Conservation (phyloP, 805 yeast species). For the Nakazawaea laoshanensis region DNA sequence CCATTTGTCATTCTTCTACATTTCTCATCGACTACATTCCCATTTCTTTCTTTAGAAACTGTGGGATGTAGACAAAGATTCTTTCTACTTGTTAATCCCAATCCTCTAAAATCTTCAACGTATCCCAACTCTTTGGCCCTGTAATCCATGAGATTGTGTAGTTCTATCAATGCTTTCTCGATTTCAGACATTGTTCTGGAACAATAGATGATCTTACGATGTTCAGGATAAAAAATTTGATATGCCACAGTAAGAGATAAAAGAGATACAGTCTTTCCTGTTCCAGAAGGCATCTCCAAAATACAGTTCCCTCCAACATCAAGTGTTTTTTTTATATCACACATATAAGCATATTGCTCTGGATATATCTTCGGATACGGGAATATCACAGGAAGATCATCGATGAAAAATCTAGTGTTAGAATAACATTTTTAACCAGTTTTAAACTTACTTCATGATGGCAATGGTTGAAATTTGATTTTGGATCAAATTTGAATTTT, state of each 20-base stretch:
- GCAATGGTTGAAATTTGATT: background rate
- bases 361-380: conserved; percentile 97
- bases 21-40: conserved; percentile 89
- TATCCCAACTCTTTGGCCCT: conserved; percentile 77
- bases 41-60: conserved; percentile 82
- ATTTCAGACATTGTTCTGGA: conserved; percentile 99
- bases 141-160: conserved; percentile 80
- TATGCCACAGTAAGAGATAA: conserved; percentile 89
- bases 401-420: conserved; percentile 67
- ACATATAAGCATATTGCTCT: conserved; percentile 97
- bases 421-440: background rate
- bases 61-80: conserved; percentile 88
- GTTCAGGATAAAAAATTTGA: conserved; percentile 90
- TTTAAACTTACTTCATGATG: conserved; percentile 3
- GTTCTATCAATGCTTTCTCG: conserved; percentile 91
- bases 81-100: conserved; percentile 91
- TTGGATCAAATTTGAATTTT: no score
- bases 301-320: conserved; percentile 97
- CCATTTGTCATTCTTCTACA: conserved; percentile 95
- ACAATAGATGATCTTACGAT: conserved; percentile 88
- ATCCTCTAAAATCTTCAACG: conserved; percentile 85
- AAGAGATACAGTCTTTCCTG: conserved; percentile 93
- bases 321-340: conserved; percentile 84
- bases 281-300: conserved; percentile 98
- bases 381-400: conserved; percentile 90